Percentiles rank a stretch among this genome's conserved stretches.
phyloP scores from a whole-genome alignment of 1,284 basidiomycete species.

The Calocybe gambosa region DNA sequence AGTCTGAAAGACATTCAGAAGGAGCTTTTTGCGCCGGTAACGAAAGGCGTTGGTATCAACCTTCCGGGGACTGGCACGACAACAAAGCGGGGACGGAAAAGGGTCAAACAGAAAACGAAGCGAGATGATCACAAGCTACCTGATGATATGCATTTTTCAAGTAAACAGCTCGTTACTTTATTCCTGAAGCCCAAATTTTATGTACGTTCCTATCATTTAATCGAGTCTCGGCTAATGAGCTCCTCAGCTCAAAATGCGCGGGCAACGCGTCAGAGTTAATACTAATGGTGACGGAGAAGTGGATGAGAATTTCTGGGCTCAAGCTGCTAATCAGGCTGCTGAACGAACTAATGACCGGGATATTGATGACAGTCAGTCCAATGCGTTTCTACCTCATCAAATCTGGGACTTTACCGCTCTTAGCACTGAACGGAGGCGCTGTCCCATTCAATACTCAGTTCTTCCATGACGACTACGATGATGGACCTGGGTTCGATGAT shows the following conservation, averaged over 20 bases:
- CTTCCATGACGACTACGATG: constrained; percentile 91
- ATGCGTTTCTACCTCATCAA: background rate
- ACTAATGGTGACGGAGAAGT: constrained; percentile 74
- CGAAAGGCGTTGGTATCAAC: constrained; percentile 59
- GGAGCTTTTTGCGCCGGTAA: constrained; percentile 77
- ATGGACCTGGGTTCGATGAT: constrained; percentile 73
- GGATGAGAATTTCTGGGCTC: constrained; percentile 94
- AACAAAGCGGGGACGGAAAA: constrained; percentile 44
- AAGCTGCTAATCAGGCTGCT: constrained; percentile 74
- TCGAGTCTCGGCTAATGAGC: constrained; percentile 4
- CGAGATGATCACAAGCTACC: constrained; percentile 81
- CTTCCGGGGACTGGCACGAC: constrained; percentile 53
- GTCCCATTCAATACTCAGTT: constrained; percentile 93
- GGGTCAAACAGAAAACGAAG: constrained; percentile 52
- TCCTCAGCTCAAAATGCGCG: constrained; percentile 74
- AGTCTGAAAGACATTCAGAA: constrained; percentile 69
- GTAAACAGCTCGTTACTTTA: constrained; percentile 81
- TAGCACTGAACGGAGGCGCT: constrained; percentile 43
- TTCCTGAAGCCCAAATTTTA: constrained; percentile 96
- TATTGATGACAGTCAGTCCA: constrained; percentile 54
- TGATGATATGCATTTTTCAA: constrained; percentile 97
- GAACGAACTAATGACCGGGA: constrained; percentile 49
- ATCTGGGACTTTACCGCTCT: background rate
- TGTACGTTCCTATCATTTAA: constrained; percentile 39
- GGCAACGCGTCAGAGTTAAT: constrained; percentile 52